A percentile compares a stretch with the other conserved stretches of the same genome.
phyloP scores from a whole-genome alignment of 345 rosid genomes.

The Gossypium longicalyx region DNA sequence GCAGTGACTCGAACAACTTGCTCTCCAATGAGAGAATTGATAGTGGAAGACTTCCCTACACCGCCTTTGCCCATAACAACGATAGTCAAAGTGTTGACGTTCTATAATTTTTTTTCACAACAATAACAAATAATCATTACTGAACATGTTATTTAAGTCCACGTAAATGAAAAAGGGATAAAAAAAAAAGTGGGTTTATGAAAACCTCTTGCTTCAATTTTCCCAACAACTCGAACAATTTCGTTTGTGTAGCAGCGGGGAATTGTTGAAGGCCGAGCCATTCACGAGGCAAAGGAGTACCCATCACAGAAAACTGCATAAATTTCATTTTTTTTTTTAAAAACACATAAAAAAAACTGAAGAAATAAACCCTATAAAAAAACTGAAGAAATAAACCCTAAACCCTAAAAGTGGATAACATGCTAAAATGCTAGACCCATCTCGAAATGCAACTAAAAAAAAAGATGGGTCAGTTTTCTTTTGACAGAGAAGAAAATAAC shows the following conservation, averaged over 20 bases:
- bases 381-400: conserved; percentile 7
- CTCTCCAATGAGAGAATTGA: conserved; percentile 77
- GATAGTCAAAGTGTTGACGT: conserved; percentile 58
- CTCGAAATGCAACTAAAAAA: neutral
- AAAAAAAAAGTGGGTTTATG: conserved; percentile 12
- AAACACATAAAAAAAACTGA: neutral
- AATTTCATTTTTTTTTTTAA: neutral
- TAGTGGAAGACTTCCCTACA: conserved; percentile 80
- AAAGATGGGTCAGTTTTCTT: neutral
- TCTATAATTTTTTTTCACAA: conserved; percentile 29
- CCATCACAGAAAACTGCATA: conserved; percentile 32
- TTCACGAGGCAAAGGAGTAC: conserved; percentile 49
- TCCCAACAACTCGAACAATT: conserved; percentile 53
- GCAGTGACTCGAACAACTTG: conserved; percentile 71
- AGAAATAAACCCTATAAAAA: conserved; percentile 11
- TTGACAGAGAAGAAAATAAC: neutral
- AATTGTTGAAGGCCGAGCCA: conserved; percentile 77
- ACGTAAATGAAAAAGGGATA: neutral
- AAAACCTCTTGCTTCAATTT: conserved; percentile 71
- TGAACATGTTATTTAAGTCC: neutral
- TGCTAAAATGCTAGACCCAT: neutral
- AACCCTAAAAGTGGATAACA: conserved; percentile 4
- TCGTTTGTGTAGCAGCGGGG: conserved; percentile 62
- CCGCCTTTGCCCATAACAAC: conserved; percentile 88
- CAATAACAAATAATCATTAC: neutral